Percentiles rank a stretch among this genome's conserved stretches.
Conservation (phyloP, 176 grass and related monocot genomes). For the Cocos nucifera region DNA sequence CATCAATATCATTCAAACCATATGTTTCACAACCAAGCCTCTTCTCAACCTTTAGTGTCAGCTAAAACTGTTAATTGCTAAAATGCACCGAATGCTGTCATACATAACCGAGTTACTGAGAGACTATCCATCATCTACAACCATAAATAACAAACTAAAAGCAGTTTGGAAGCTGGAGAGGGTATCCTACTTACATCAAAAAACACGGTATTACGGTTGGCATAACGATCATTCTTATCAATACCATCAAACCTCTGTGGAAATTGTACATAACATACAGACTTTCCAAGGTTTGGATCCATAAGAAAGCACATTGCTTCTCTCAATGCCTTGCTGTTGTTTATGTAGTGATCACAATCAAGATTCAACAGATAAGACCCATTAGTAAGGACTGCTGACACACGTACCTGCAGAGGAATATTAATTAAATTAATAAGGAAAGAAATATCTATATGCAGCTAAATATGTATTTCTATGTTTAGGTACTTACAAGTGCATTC, state of each 20-base stretch:
- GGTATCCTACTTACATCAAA: constrained; percentile 68
- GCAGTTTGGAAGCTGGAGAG: background rate
- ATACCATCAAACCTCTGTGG: constrained; percentile 96
- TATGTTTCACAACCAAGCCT: too few relatives aligned
- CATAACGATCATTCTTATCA: constrained; percentile 93
- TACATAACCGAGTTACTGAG: too few relatives aligned
- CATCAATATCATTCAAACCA: too few relatives aligned
- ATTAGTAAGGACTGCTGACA: constrained; percentile 98
- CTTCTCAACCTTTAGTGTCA: too few relatives aligned
- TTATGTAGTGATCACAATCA: constrained; percentile 99
- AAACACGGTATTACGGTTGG: constrained; percentile 95
- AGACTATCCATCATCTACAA: too few relatives aligned
- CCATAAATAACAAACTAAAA: too few relatives aligned
- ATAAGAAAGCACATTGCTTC: constrained; percentile 99
- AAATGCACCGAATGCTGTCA: too few relatives aligned
- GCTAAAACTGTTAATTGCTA: too few relatives aligned
- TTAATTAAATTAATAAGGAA: constrained; percentile 18
- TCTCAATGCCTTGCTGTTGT: constrained; percentile 89
- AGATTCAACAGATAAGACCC: constrained; percentile 95
- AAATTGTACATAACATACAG: constrained; percentile 88
- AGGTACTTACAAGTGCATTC: constrained; percentile 93
- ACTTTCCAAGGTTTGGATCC: constrained; percentile 92
- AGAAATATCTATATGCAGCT: constrained; percentile 6
- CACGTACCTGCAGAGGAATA: constrained; percentile 62
- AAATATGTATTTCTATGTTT: constrained; percentile 11